Evolutionary conservation across 75 land plant genomes (phyloP).

Genomic region (Cupressus sempervirens): DNA sequence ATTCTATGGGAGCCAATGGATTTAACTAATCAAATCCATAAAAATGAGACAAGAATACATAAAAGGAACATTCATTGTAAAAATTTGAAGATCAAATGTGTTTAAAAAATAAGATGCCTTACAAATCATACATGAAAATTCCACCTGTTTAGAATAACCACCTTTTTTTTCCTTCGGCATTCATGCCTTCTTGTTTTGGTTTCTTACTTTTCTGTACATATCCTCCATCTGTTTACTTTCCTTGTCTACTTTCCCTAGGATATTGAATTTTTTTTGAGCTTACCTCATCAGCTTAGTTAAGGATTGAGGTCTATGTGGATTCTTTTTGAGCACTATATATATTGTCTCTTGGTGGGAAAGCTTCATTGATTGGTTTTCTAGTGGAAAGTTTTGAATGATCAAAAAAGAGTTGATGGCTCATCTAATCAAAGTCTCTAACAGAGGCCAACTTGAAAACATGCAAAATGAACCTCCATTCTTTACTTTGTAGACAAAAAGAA

Average conservation of each 20-base stretch:
- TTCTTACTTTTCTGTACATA: not conserved
- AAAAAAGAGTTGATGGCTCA: not conserved
- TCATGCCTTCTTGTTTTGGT: not conserved
- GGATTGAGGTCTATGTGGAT: not conserved
- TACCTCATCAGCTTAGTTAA: not conserved
- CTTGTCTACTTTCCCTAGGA: not conserved
- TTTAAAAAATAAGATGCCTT: no score
- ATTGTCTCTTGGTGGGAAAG: not conserved
- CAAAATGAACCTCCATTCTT: not conserved
- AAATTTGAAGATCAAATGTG: not conserved
- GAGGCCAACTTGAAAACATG: not conserved
- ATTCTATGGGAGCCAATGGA: no score
- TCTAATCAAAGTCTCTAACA: not conserved
- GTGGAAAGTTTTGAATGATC: not conserved
- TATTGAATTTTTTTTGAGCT: not conserved
- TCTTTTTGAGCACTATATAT: not conserved
- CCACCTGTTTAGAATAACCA: not conserved
- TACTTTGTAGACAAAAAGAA: not conserved
- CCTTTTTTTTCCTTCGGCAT: not conserved
- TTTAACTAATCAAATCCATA: no score
- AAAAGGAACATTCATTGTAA: not conserved
- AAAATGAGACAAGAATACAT: not conserved
- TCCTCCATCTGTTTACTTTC: not conserved
- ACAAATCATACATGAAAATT: not conserved
- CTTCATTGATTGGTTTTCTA: not conserved